These are phyloP conservation scores for Phytophthora agathidicida DNA, from an alignment of 352 stramenopile species.

Conservation along the genomic window DNA sequence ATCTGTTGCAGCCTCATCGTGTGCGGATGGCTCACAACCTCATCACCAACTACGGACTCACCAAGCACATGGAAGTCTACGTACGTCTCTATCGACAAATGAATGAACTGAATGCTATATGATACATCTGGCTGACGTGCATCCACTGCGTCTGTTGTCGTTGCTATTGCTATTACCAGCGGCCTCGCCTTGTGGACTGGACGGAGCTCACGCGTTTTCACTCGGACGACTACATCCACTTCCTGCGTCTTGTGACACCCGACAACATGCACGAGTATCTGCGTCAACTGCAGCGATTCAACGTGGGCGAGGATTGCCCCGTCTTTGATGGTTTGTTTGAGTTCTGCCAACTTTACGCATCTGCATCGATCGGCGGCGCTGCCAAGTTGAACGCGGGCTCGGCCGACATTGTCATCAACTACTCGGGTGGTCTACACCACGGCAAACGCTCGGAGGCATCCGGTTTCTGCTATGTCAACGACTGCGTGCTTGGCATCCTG, in stretches of 20 bases:
- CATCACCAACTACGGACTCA: constrained; percentile 99
- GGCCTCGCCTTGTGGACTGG: constrained; percentile 95
- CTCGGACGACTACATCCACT: constrained; percentile 99
- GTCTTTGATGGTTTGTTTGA: constrained; percentile 99
- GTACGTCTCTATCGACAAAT: constrained; percentile 46
- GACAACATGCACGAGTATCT: constrained; percentile 98
- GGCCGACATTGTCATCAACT: constrained; percentile 99
- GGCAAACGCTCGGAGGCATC: constrained; percentile 98
- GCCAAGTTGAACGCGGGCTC: constrained; percentile 95
- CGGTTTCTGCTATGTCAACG: constrained; percentile 99
- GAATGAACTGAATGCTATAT: too few relatives aligned
- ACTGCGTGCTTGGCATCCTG: constrained; percentile 98
- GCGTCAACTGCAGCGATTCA: constrained; percentile 95
- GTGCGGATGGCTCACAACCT: constrained; percentile 99
- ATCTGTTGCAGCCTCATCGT: constrained; percentile 90
- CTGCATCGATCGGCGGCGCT: constrained; percentile 96
- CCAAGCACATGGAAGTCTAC: constrained; percentile 99
- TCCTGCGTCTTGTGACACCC: constrained; percentile 97
- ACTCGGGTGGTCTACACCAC: constrained; percentile 98
- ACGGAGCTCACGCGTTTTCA: constrained; percentile 99
- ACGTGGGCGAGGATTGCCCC: constrained; percentile 99
- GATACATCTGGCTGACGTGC: constrained; percentile 12
- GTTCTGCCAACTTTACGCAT: constrained; percentile 98
- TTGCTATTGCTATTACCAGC: constrained; percentile 41
- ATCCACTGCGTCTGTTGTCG: too few relatives aligned